These are phyloP conservation scores for Sindora glabra DNA, from an alignment of 306 rosid species.

Conservation along the genomic window DNA sequence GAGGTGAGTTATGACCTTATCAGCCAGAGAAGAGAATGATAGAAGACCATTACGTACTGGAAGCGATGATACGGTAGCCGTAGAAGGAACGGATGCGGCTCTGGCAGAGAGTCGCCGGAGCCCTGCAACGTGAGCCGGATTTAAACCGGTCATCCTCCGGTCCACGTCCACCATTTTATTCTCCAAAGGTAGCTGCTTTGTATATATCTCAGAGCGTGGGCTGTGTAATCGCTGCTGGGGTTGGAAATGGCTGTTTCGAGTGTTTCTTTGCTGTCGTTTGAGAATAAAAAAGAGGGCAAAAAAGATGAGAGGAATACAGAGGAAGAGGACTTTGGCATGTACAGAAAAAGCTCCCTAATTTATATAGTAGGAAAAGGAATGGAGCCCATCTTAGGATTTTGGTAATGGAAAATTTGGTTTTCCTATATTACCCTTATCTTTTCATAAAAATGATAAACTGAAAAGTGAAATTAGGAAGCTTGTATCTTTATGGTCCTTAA, in stretches of 20 bases:
- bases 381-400: conserved; percentile 34
- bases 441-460: not conserved
- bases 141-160: conserved; percentile 90
- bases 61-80: conserved; percentile 27
- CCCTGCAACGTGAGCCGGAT: conserved; percentile 93
- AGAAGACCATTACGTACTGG: conserved; percentile 62
- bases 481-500: too few species aligned
- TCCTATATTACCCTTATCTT: conserved; percentile 8
- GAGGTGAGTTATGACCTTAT: conserved; percentile 58
- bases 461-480: not conserved
- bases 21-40: conserved; percentile 65
- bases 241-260: too few species aligned
- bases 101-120: conserved; percentile 89
- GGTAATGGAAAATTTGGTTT: not conserved
- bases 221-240: too few species aligned
- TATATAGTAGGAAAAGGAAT: conserved; percentile 37
- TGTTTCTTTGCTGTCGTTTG: too few species aligned
- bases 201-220: too few species aligned
- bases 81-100: conserved; percentile 63
- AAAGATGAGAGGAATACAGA: not conserved
- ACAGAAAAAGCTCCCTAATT: conserved; percentile 2
- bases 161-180: conserved; percentile 99
- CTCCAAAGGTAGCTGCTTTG: too few species aligned
- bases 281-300: not conserved
- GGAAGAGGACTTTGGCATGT: conserved; percentile 3